Conservation (phyloP, 345 rosid species). For the Pseudoturritis turrita region DNA sequence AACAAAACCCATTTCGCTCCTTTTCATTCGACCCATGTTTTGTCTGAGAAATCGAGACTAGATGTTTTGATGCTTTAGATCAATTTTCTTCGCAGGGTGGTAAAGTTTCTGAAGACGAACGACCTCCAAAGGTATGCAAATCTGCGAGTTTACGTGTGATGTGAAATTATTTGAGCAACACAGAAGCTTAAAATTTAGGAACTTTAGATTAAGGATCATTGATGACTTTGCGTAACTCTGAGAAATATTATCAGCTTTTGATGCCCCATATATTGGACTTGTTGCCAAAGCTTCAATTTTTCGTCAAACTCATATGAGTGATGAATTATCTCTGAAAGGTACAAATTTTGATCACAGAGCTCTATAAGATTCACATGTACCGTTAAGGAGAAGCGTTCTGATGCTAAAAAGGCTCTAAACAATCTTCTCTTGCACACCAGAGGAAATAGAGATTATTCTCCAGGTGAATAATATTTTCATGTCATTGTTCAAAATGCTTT, state of each 20-base stretch:
- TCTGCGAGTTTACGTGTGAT: too few species aligned
- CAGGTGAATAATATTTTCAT: neutral
- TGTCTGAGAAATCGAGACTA: constrained; percentile 27
- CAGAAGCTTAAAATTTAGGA: neutral
- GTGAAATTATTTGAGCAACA: too few species aligned
- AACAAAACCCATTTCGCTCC: neutral
- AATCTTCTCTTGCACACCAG: constrained; percentile 26
- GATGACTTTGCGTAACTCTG: too few species aligned
- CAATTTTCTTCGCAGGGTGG: neutral
- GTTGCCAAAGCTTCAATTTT: neutral
- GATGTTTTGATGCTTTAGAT: too few species aligned
- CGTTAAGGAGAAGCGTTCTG: constrained; percentile 25
- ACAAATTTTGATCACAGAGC: constrained; percentile 24
- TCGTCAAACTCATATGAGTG: neutral
- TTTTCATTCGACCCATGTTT: constrained; percentile 29
- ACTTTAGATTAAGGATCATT: neutral
- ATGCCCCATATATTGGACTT: too few species aligned
- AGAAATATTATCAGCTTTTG: too few species aligned
- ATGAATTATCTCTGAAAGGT: constrained; percentile 11
- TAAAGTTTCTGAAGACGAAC: neutral
- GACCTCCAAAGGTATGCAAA: constrained; percentile 18
- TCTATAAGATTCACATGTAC: constrained; percentile 29
- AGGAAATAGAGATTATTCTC: constrained; percentile 5
- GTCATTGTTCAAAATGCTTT: neutral
- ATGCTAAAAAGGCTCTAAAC: constrained; percentile 26